phyloP scores from a whole-genome alignment of 495 filamentous ascomycete genomes.

The Pyrenula aspistea region DNA sequence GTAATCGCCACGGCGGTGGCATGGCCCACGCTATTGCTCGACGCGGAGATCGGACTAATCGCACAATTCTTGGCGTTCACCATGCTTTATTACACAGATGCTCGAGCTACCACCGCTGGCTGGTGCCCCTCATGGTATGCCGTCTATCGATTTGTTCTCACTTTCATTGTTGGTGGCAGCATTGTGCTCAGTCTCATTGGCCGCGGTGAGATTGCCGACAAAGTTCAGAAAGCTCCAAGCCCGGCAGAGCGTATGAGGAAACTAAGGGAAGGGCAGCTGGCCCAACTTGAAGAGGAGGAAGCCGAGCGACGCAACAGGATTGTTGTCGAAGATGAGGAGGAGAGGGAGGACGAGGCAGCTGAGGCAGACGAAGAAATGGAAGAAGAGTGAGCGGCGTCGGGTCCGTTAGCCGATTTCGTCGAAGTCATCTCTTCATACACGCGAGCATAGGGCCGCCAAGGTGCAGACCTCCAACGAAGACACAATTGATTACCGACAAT shows the following conservation, averaged over 20 bases:
- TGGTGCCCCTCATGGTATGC: constrained; percentile 90
- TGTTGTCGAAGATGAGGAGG: constrained; percentile 20
- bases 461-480: too few relatives aligned
- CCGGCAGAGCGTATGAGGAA: constrained; percentile 54
- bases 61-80: constrained; percentile 83
- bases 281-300: constrained; percentile 46
- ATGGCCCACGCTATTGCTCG: constrained; percentile 86
- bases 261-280: constrained; percentile 45
- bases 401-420: too few relatives aligned
- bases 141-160: constrained; percentile 90
- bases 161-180: constrained; percentile 78
- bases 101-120: constrained; percentile 58
- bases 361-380: neutral
- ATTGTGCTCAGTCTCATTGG: constrained; percentile 82
- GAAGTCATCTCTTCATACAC: too few relatives aligned
- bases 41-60: constrained; percentile 79
- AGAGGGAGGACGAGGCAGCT: neutral
- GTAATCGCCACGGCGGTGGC: constrained; percentile 73
- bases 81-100: constrained; percentile 80
- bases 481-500: too few relatives aligned
- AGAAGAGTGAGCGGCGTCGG: neutral
- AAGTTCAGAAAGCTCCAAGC: constrained; percentile 25
- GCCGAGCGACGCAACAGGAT: constrained; percentile 32
- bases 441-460: too few relatives aligned
- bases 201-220: constrained; percentile 67